Percentiles rank a stretch among this genome's conserved stretches.
These are phyloP conservation scores for Choricystis sp. DNA, from an alignment of 139 green algal genomes.

Conservation along the genomic window DNA sequence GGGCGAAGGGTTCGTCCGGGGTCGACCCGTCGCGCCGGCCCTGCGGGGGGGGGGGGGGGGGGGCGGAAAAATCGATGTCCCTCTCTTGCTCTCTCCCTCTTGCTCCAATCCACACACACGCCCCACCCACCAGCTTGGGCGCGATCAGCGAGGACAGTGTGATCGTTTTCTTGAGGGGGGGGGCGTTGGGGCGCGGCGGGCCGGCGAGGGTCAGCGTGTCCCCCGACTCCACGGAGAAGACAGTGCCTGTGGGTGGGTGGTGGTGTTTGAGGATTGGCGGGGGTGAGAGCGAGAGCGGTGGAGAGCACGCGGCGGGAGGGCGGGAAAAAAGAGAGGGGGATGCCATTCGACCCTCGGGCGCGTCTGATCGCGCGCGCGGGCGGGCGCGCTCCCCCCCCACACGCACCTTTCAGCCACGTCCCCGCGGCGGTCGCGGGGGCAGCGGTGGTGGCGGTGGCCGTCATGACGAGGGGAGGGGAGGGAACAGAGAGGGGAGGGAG, in stretches of 20 bases:
- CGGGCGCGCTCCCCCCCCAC: neutral
- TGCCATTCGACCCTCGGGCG: neutral
- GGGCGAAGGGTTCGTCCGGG: constrained; percentile 87
- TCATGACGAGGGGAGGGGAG: neutral
- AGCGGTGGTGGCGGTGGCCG: neutral
- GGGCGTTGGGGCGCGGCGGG: too few species aligned
- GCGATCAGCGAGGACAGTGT: constrained; percentile 75
- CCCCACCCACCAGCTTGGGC: constrained; percentile 55
- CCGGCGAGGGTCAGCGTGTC: neutral
- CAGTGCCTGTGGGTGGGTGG: neutral
- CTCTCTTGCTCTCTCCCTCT: neutral
- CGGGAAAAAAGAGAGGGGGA: neutral
- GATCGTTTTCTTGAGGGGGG: constrained; percentile 60
- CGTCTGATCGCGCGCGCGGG: too few species aligned
- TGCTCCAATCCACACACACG: neutral
- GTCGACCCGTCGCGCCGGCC: constrained; percentile 71
- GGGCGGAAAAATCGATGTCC: too few species aligned
- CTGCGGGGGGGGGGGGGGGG: too few species aligned
- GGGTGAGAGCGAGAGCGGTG: neutral
- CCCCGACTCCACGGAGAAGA: neutral
- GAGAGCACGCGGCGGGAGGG: neutral
- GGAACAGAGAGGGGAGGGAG: neutral
- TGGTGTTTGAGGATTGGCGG: neutral
- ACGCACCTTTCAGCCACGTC: neutral
- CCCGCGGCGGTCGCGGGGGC: too few species aligned